Conservation (phyloP, 2,329 filamentous ascomycete genomes). For the Calonectria pseudoturangicola region DNA sequence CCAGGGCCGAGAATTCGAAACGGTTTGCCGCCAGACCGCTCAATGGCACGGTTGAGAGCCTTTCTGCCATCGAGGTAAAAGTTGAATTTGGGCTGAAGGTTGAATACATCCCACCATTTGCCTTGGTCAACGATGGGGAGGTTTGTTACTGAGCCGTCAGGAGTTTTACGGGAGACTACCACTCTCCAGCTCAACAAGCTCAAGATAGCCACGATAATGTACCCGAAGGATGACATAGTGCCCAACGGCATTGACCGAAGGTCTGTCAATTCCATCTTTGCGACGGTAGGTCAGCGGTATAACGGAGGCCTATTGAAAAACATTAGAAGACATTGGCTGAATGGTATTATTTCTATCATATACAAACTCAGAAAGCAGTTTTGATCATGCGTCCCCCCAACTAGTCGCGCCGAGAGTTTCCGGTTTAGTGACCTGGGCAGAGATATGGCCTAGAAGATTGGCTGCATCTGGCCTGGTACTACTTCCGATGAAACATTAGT, state of each 20-base stretch:
- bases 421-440: neutral
- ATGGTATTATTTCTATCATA: neutral
- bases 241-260: constrained; percentile 5
- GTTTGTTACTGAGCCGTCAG: neutral
- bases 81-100: constrained; percentile 24
- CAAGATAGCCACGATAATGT: neutral
- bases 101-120: constrained; percentile 24
- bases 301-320: too few relatives aligned
- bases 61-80: constrained; percentile 8
- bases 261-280: constrained; percentile 6
- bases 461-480: too few relatives aligned
- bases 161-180: neutral
- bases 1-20: constrained; percentile 10
- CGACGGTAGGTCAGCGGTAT: neutral
- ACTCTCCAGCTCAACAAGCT: constrained; percentile 10
- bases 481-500: neutral
- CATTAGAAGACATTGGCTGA: neutral
- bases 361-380: neutral
- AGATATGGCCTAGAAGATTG: neutral
- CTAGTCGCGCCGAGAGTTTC: neutral
- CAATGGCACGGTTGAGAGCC: constrained; percentile 6
- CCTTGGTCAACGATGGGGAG: constrained; percentile 9
- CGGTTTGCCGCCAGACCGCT: neutral
- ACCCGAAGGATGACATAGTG: neutral
- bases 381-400: neutral